A percentile compares a stretch with the other conserved stretches of the same genome.
Evolutionary conservation across 2,329 filamentous ascomycete genomes (phyloP).

Genomic region (Sclerotinia minor): DNA sequence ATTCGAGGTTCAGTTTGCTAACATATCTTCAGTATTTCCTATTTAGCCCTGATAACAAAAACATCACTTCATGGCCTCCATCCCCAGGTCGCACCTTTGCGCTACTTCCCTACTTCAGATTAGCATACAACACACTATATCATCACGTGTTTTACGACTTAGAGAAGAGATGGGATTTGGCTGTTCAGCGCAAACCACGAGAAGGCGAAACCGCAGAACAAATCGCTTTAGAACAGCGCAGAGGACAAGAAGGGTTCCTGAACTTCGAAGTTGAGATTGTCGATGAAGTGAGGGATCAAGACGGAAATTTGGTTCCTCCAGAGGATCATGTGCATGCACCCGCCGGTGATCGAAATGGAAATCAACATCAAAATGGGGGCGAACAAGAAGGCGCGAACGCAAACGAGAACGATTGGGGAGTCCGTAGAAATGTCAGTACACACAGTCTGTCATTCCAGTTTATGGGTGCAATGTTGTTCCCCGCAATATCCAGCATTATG

Average conservation of each 20-base stretch:
- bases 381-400: slow-evolving; percentile 1
- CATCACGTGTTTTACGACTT: slow-evolving; percentile 33
- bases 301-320: background rate
- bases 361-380: background rate
- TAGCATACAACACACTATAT: slow-evolving; percentile 63
- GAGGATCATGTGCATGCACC: background rate
- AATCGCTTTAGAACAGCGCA: slow-evolving; percentile 41
- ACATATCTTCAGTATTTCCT: slow-evolving; percentile 37
- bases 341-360: background rate
- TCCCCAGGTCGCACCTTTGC: slow-evolving; percentile 65
- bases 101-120: slow-evolving; percentile 64
- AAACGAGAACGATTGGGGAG: slow-evolving; percentile 29
- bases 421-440: slow-evolving; percentile 46
- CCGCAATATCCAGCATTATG: slow-evolving; percentile 74
- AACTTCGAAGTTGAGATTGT: slow-evolving; percentile 34
- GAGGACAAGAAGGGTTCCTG: slow-evolving; percentile 39
- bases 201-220: slow-evolving; percentile 42
- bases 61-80: slow-evolving; percentile 48
- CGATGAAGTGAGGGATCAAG: slow-evolving; percentile 27
- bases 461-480: slow-evolving; percentile 74
- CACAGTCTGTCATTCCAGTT: slow-evolving; percentile 59
- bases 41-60: slow-evolving; percentile 30
- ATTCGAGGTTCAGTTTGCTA: slow-evolving; percentile 17
- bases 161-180: slow-evolving; percentile 41
- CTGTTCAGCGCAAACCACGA: slow-evolving; percentile 40